These are phyloP conservation scores for Mortierella sp. DNA, from an alignment of 371 early-diverging fungal species.

Conservation along the genomic window DNA sequence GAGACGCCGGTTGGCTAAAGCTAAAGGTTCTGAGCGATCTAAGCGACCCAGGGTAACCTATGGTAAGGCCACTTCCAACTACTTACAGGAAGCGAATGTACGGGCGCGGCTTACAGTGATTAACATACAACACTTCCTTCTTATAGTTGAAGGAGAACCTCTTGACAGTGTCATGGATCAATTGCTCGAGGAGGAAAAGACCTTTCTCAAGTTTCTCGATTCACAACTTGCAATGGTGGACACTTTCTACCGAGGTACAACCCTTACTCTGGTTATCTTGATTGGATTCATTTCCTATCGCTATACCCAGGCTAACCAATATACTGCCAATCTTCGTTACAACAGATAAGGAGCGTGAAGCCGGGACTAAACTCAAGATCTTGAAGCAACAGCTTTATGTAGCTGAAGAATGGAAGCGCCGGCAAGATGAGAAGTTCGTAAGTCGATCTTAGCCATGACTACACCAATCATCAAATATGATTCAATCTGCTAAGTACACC, in stretches of 20 bases:
- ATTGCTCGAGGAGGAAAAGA: slow-evolving; percentile 32
- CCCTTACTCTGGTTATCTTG: neutral
- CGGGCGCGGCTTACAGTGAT: no score
- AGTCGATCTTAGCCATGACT: neutral
- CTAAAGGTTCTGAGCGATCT: neutral
- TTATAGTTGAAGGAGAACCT: slow-evolving; percentile 27
- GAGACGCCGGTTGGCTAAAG: slow-evolving; percentile 12
- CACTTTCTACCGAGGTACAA: slow-evolving; percentile 31
- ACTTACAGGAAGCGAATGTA: no score
- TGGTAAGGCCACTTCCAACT: slow-evolving; percentile 4
- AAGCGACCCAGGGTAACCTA: slow-evolving; percentile 12
- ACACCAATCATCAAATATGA: no score
- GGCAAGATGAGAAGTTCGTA: slow-evolving; percentile 40
- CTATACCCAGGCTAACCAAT: neutral
- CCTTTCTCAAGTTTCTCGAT: slow-evolving; percentile 42
- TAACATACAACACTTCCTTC: no score
- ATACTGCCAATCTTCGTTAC: neutral
- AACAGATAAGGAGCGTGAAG: slow-evolving; percentile 42
- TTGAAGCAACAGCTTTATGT: slow-evolving; percentile 52
- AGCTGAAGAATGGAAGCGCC: slow-evolving; percentile 53
- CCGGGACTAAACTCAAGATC: slow-evolving; percentile 44
- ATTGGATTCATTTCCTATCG: neutral
- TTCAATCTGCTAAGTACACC: no score
- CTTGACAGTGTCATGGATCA: slow-evolving; percentile 33
- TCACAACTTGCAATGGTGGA: slow-evolving; percentile 29